phyloP scores from a whole-genome alignment of 2,329 filamentous ascomycete genomes.

The Claviceps spartinae region DNA sequence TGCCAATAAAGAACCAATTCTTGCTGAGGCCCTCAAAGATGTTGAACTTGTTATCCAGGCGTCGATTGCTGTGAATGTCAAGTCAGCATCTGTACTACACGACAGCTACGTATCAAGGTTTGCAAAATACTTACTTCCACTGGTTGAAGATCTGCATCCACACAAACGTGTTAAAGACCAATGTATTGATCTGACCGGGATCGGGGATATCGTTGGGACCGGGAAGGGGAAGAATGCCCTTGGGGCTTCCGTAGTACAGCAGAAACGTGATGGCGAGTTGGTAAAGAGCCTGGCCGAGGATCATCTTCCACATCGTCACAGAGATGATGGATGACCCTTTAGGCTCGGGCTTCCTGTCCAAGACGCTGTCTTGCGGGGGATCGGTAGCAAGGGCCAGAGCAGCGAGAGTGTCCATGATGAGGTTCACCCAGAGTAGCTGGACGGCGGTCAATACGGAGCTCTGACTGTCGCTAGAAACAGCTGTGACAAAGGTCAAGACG shows the following conservation, averaged over 20 bases:
- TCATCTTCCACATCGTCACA: conserved; percentile 98
- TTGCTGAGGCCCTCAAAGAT: conserved; percentile 77
- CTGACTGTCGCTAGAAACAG: conserved; percentile 57
- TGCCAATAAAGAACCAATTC: conserved; percentile 82
- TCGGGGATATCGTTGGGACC: conserved; percentile 29
- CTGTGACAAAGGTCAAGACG: conserved; percentile 73
- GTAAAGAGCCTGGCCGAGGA: conserved; percentile 81
- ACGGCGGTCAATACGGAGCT: conserved; percentile 72
- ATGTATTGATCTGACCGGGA: conserved; percentile 48
- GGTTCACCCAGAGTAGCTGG: conserved; percentile 88
- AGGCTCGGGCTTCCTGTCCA: conserved; percentile 58
- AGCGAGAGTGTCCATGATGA: conserved; percentile 95
- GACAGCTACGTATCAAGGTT: no score
- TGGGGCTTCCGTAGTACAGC: conserved; percentile 59
- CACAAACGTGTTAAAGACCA: conserved; percentile 96
- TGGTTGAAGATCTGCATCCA: conserved; percentile 99
- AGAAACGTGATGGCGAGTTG: conserved; percentile 71
- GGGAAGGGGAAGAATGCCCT: conserved; percentile 27
- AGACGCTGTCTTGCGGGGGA: conserved; percentile 67
- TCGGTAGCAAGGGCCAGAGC: conserved; percentile 81
- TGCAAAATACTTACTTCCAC: conserved; percentile 56
- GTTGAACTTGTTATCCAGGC: conserved; percentile 88
- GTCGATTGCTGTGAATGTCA: conserved; percentile 51
- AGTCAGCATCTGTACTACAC: conserved; percentile 1
- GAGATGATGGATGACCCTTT: conserved; percentile 56